These are phyloP conservation scores for Fusarium dimerum DNA, from an alignment of 2,329 filamentous ascomycete genomes.

Conservation along the genomic window DNA sequence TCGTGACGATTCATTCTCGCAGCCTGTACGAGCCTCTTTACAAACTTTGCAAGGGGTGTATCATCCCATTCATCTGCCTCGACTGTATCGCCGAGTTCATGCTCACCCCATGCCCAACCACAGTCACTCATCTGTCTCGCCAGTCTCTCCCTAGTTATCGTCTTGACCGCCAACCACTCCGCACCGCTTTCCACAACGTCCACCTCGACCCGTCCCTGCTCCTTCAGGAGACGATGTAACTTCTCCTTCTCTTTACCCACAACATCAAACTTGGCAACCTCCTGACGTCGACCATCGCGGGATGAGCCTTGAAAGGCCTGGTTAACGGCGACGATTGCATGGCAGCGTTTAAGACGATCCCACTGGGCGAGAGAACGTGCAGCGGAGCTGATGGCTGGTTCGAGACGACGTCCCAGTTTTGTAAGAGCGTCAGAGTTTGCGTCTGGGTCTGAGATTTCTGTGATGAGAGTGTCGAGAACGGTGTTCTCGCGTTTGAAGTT, in stretches of 20 bases:
- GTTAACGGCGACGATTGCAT: constrained; percentile 32
- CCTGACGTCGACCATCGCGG: constrained; percentile 25
- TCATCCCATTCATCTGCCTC: constrained; percentile 38
- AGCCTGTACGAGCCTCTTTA: constrained; percentile 37
- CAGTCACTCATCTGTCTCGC: constrained; percentile 42
- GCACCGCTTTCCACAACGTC: constrained; percentile 38
- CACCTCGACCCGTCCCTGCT: constrained; percentile 36
- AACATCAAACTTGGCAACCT: constrained; percentile 23
- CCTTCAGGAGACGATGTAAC: constrained; percentile 35
- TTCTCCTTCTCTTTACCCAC: constrained; percentile 29
- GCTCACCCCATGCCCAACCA: constrained; percentile 45
- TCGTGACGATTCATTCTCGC: constrained; percentile 39
- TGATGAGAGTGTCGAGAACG: constrained; percentile 8
- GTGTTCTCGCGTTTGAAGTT: constrained; percentile 18
- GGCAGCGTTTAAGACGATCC: constrained; percentile 36
- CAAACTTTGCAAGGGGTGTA: constrained; percentile 34
- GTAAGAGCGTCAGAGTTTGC: constrained; percentile 11
- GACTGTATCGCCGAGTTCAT: constrained; percentile 32
- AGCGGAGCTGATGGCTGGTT: constrained; percentile 24
- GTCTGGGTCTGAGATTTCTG: constrained; percentile 8
- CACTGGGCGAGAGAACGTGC: constrained; percentile 30
- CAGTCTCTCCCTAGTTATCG: constrained; percentile 34
- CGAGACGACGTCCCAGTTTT: constrained; percentile 19
- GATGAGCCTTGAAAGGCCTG: constrained; percentile 36
- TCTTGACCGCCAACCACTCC: constrained; percentile 37